A percentile compares a stretch with the other conserved stretches of the same genome.
phyloP scores from a whole-genome alignment of 2,329 filamentous ascomycete species.

The Pseudophaeomoniella oleicola region DNA sequence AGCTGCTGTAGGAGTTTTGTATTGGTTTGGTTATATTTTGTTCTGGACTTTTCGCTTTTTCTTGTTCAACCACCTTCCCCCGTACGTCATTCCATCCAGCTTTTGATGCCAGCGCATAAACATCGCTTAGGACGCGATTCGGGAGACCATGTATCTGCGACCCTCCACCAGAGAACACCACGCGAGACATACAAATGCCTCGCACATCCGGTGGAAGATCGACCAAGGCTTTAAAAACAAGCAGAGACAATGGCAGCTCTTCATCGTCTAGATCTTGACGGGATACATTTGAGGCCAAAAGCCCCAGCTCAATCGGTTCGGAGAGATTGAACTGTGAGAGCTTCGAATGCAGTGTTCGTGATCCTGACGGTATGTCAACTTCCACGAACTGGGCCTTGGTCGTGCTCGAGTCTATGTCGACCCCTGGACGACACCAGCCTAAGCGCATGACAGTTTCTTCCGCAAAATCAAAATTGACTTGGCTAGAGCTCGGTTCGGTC shows the following conservation, averaged over 20 bases:
- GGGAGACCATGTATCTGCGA: slow-evolving; percentile 68
- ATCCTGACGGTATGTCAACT: slow-evolving; percentile 10
- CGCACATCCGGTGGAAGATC: slow-evolving; percentile 69
- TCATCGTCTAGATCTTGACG: slow-evolving; percentile 64
- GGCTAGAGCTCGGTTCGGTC: background rate
- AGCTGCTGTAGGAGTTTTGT: slow-evolving; percentile 20
- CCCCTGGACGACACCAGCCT: background rate
- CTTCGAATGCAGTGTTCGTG: slow-evolving; percentile 16
- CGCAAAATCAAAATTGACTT: slow-evolving; percentile 1
- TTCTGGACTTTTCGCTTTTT: slow-evolving; percentile 5
- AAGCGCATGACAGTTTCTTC: background rate
- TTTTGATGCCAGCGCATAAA: slow-evolving; percentile 48
- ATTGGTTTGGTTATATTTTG: slow-evolving; percentile 18
- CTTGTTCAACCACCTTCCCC: slow-evolving; percentile 43
- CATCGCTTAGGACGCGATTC: slow-evolving; percentile 59
- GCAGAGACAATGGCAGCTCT: slow-evolving; percentile 60
- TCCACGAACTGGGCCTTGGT: slow-evolving; percentile 2
- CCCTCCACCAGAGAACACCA: slow-evolving; percentile 73
- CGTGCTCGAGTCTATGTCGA: background rate
- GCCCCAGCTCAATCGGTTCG: slow-evolving; percentile 57
- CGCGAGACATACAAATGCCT: slow-evolving; percentile 72
- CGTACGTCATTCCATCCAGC: slow-evolving; percentile 66
- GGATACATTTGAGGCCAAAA: slow-evolving; percentile 47
- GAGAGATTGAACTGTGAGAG: slow-evolving; percentile 58
- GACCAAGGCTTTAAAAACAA: slow-evolving; percentile 64